phyloP scores from a whole-genome alignment of 176 grass and related monocot species.

The Themeda triandra region DNA sequence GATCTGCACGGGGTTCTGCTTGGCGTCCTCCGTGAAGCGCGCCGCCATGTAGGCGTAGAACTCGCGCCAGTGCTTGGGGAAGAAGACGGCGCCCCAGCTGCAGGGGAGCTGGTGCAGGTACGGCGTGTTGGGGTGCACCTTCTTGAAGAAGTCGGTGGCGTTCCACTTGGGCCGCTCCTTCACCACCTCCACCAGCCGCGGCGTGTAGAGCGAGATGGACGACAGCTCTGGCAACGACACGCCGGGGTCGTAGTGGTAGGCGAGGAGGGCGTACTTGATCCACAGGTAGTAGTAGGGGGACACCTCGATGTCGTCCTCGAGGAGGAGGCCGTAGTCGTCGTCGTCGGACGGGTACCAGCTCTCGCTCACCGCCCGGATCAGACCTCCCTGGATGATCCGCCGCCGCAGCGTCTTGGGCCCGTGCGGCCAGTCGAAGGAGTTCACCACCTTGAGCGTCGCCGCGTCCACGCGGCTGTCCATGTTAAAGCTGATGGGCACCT shows the following conservation, averaged over 20 bases:
- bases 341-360: conserved; percentile 86
- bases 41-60: conserved; percentile 97
- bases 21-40: conserved; percentile 84
- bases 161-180: conserved; percentile 91
- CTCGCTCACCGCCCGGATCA: conserved; percentile 96
- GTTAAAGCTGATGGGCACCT: conserved; percentile 91
- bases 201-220: conserved; percentile 96
- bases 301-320: conserved; percentile 98
- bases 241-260: conserved; percentile 82
- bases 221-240: conserved; percentile 76
- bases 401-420: conserved; percentile 73
- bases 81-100: conserved; percentile 99
- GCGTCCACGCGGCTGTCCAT: conserved; percentile 96
- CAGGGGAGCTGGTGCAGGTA: conserved; percentile 97
- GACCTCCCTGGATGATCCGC: conserved; percentile 88
- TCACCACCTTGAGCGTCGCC: conserved; percentile 56
- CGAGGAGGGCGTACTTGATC: conserved; percentile 87
- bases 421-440: conserved; percentile 69
- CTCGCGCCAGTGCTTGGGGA: conserved; percentile 98
- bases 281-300: conserved; percentile 97
- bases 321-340: conserved; percentile 85
- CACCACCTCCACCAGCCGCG: conserved; percentile 77
- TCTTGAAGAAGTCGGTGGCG: conserved; percentile 69
- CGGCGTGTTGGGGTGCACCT: conserved; percentile 76
- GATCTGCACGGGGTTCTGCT: conserved; percentile 88